phyloP scores from a whole-genome alignment of 768 basidiomycete genomes.

The Trametes sanguinea region DNA sequence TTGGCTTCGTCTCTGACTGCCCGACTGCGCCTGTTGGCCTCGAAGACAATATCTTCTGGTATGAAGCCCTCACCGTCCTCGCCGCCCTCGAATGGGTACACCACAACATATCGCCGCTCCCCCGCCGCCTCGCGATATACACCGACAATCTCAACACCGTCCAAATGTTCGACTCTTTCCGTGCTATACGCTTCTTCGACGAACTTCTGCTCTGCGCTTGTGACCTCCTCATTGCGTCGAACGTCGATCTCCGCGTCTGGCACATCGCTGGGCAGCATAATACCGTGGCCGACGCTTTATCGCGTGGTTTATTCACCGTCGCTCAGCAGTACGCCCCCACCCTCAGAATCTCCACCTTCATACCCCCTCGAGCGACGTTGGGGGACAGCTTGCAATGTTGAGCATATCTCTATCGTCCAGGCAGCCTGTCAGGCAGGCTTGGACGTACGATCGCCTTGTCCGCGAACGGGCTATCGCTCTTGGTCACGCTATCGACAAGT shows the following conservation, averaged over 20 bases:
- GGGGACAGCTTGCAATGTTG: slow-evolving; percentile 30
- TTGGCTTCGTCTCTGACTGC: too few species aligned
- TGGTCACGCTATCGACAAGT: slow-evolving; percentile 32
- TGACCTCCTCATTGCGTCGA: background rate
- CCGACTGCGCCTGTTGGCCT: slow-evolving; percentile 4
- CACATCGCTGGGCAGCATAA: too few species aligned
- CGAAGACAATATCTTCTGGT: slow-evolving; percentile 12
- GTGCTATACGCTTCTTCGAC: slow-evolving; percentile 7
- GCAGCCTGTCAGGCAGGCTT: slow-evolving; percentile 37
- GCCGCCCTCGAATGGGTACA: slow-evolving; percentile 4
- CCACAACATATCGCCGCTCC: background rate
- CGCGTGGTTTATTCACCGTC: too few species aligned
- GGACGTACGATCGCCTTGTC: slow-evolving; percentile 37
- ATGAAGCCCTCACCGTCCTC: slow-evolving; percentile 6
- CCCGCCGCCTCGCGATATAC: background rate
- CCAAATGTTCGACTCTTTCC: slow-evolving; percentile 28
- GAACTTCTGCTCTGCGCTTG: background rate
- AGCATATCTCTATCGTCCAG: slow-evolving; percentile 16
- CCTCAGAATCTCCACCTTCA: background rate
- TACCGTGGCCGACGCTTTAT: too few species aligned
- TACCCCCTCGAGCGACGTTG: slow-evolving; percentile 28
- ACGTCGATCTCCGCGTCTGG: background rate
- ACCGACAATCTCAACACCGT: slow-evolving; percentile 33
- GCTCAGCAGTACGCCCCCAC: too few species aligned
- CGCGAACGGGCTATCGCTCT: slow-evolving; percentile 37